phyloP scores from a whole-genome alignment of 305 asterid genomes.

The Fraxinus baroniana region DNA sequence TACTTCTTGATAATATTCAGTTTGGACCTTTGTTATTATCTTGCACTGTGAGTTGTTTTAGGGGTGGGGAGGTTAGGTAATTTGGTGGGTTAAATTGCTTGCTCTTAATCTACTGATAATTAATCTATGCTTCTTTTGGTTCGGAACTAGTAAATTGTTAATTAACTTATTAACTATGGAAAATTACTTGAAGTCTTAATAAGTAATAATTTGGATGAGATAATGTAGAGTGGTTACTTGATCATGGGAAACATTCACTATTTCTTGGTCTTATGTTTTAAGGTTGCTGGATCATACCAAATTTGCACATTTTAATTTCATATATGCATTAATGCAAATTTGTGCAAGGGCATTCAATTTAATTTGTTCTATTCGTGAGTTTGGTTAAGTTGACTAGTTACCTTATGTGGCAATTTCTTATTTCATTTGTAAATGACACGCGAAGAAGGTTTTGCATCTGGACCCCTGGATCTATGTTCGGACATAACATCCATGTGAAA shows the following conservation, averaged over 20 bases:
- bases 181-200: too few species aligned
- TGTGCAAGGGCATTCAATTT: neutral
- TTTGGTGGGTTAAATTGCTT: neutral
- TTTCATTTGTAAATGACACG: neutral
- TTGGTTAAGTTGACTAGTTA: neutral
- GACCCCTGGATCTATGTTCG: conserved; percentile 1
- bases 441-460: neutral
- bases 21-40: neutral
- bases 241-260: neutral
- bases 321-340: neutral
- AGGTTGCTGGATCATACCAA: neutral
- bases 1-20: neutral
- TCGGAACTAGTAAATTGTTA: too few species aligned
- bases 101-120: too few species aligned
- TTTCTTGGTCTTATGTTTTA: neutral
- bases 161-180: too few species aligned
- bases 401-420: neutral
- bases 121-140: neutral
- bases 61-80: neutral
- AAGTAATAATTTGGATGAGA: too few species aligned
- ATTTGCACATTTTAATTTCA: neutral
- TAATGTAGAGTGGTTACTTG: neutral
- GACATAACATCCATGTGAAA: neutral
- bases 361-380: neutral
- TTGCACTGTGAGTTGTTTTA: neutral